Percentiles rank a stretch among this genome's conserved stretches.
Conservation (phyloP, 2,329 filamentous ascomycete genomes). For the Conoideocrella luteorostrata region DNA sequence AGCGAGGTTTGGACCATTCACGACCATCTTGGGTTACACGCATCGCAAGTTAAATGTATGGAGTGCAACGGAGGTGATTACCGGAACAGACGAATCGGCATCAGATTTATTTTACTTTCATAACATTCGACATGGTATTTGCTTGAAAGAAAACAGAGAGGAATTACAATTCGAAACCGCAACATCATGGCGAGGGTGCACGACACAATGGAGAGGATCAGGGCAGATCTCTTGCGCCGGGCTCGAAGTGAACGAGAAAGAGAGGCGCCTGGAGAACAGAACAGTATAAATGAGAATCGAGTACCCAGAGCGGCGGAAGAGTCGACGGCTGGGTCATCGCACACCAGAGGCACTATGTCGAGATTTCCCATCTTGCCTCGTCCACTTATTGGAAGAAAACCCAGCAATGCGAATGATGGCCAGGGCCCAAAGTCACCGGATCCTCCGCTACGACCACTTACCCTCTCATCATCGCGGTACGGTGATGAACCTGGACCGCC, state of each 20-base stretch:
- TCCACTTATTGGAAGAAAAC: background rate
- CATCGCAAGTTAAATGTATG: too few species aligned
- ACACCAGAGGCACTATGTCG: background rate
- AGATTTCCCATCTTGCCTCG: background rate
- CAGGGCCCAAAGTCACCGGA: constrained; percentile 44
- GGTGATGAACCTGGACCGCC: constrained; percentile 6
- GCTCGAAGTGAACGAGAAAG: constrained; percentile 20
- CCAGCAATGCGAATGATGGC: background rate
- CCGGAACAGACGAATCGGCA: too few species aligned
- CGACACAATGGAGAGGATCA: constrained; percentile 24
- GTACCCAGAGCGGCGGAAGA: constrained; percentile 6
- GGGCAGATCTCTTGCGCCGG: constrained; percentile 25
- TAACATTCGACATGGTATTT: too few species aligned
- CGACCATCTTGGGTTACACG: too few species aligned
- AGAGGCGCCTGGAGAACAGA: background rate
- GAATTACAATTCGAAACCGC: background rate
- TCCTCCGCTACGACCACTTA: constrained; percentile 16
- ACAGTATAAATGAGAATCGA: background rate
- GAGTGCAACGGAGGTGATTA: too few species aligned
- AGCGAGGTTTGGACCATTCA: too few species aligned
- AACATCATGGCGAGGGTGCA: constrained; percentile 15
- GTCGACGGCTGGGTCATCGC: constrained; percentile 5
- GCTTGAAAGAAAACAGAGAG: too few species aligned
- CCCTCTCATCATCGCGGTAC: constrained; percentile 5
- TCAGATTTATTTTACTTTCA: too few species aligned